Base-by-base conservation (phyloP, 148 eudicot genomes). In the Drosera capensis region DNA sequence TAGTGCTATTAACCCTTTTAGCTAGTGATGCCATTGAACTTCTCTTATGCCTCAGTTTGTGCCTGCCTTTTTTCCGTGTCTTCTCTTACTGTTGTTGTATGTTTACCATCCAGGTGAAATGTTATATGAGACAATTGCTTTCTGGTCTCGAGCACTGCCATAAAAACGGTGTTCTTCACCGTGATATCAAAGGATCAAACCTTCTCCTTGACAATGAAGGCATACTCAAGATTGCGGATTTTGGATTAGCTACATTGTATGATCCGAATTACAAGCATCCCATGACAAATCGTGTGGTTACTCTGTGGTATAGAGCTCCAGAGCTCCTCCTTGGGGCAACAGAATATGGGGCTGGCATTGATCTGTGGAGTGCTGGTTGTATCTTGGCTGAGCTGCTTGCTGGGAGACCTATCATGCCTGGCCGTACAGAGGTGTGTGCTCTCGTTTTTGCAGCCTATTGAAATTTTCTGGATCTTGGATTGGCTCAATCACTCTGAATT, bases 101-200 rank as follows among this genome's bases (percentile, higher is more conserved):
- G 13, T 13, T 23, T 34, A 34, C 14, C 14, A 8, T 23, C 8
- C 30, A 51, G 55, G 55, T 51, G 26, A 51, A 51, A 39, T 51
- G 55, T 24, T 51, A 51, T 23, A 38, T 23, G 30, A 20, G 24
- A 11, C 45, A 51, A 23, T 45, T 51, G 5, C 9, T 51, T 9
- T 51, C 44, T 22, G 55, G 55, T 7, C 55, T 51, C 24, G 55
- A 51, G 43, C 45, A 51, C 34, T 51, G 55, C n/a, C 55, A 51
- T 15, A 23, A 25, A 9, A 29, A 25, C 24, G 44, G 43, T 51
- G 55, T 51, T 20, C 55, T 51, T 11, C 55, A 51, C 24, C 45
- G 55, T 14, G 55, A 51, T 23, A 51, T 23, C 8, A 44, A 44
- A 24, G 48, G 48, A 3, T 44, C 48, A 44, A 44, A 44, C 24